phyloP scores from a whole-genome alignment of 2,329 filamentous ascomycete species.

The Colletotrichum tropicale region DNA sequence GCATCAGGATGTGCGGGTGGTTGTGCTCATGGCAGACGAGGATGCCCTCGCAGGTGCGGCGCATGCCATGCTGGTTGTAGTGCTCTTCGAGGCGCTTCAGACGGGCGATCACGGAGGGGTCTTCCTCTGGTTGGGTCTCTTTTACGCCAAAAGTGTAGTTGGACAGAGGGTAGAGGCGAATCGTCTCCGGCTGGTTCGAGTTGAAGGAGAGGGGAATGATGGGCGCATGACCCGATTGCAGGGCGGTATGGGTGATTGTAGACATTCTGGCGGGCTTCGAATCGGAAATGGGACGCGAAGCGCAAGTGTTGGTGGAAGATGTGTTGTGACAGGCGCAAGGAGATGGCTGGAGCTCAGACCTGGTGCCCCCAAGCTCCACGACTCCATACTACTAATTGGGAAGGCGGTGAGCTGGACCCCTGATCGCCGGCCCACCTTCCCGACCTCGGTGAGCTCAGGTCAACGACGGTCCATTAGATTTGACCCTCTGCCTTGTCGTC shows the following conservation, averaged over 20 bases:
- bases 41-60: conserved; percentile 94
- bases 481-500: not conserved
- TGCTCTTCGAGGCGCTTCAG: conserved; percentile 96
- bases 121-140: conserved; percentile 97
- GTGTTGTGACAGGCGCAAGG: not conserved
- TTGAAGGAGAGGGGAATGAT: conserved; percentile 84
- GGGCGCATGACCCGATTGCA: conserved; percentile 81
- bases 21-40: conserved; percentile 99
- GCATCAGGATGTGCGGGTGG: conserved; percentile 97
- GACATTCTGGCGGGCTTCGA: conserved; percentile 64
- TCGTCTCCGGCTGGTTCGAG: conserved; percentile 85
- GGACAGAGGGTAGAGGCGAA: conserved; percentile 91
- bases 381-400: not conserved
- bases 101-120: conserved; percentile 91
- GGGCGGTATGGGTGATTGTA: conserved; percentile 76
- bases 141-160: conserved; percentile 99
- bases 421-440: not conserved
- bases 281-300: not conserved
- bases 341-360: not conserved
- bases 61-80: conserved; percentile 91
- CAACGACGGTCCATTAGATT: not conserved
- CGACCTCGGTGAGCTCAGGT: not conserved
- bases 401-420: not conserved
- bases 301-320: not conserved
- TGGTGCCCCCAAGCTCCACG: not conserved